Evolutionary conservation across 2,329 filamentous ascomycete genomes (phyloP), one percentile per base, ranked within the genome.

Genomic region (Curvularia sp.): DNA sequence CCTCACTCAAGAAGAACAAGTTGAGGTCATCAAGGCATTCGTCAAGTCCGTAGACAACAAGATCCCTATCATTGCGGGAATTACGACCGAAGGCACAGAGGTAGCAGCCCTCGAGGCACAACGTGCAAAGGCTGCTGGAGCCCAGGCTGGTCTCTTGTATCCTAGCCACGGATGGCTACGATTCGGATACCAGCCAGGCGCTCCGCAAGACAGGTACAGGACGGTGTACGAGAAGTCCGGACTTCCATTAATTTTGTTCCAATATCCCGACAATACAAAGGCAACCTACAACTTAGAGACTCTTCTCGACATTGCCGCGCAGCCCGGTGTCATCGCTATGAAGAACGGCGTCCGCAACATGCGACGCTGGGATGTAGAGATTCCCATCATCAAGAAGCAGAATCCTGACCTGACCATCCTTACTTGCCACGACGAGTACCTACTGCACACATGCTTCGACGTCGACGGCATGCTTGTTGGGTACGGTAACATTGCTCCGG

Each of bases 301-400:
- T 0, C 78, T 84, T 62, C 78, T 85, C 2, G 82, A 85, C 50
- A 84, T 84, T 53, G 76, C 82, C 2, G 83, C 82, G 7, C 81
- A 77, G 33, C 83, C 82, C 1, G 82, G 83, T 28, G 81, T 83
- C 5, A 83, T 85, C 46, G 83, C 83, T 15, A 85, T 85, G 82
- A 85, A 85, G 78, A 85, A 84, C 60, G 83, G 83, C 20, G 83
- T 85, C 9, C 79, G 83, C 53, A 84, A 85, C 69, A 84, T 85
- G 83, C 78, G 81, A n/a, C 80, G 83, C 18, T 85, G 83, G 83
- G 83, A 85, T 51, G 83, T 81, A 0, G 83, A 85, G 68, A 85
- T 85, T 58, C 83, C 82, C 15, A 77, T 84, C 26, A 83, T 85
- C 71, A 79, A 81, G 49, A 69, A 70, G 26, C 74, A 83, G 64